These are phyloP conservation scores for Xylaria sp. DNA, from an alignment of 2,329 filamentous ascomycete genomes.

Conservation along the genomic window DNA sequence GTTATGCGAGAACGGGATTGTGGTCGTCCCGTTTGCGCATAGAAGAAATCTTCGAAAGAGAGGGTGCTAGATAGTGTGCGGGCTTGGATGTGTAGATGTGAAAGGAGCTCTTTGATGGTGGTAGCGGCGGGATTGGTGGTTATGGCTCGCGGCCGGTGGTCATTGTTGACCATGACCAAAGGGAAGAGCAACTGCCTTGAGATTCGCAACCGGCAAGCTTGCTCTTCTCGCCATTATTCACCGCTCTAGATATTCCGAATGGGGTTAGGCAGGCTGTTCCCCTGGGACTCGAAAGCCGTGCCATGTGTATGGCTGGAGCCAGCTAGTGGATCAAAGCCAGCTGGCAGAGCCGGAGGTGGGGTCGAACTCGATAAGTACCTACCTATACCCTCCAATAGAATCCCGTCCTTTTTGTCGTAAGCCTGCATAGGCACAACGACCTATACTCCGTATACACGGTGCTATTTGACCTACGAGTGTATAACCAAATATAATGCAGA, in stretches of 20 bases:
- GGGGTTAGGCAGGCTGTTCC: neutral
- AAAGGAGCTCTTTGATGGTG: conserved; percentile 24
- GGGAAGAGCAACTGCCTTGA: neutral
- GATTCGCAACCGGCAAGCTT: conserved; percentile 42
- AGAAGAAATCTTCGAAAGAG: neutral
- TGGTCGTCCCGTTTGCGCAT: neutral
- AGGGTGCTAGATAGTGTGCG: neutral
- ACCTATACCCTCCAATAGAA: neutral
- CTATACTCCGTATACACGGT: too few relatives aligned
- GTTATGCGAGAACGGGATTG: neutral
- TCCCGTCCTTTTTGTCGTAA: too few relatives aligned
- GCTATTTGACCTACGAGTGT: too few relatives aligned
- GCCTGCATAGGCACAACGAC: too few relatives aligned
- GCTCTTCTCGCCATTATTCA: conserved; percentile 42
- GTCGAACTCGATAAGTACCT: neutral
- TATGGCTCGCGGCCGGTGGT: conserved; percentile 8
- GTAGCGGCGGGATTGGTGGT: neutral
- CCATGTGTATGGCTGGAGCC: neutral
- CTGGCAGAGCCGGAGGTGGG: conserved; percentile 14
- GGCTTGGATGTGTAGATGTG: conserved; percentile 1
- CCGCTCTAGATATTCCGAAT: conserved; percentile 35
- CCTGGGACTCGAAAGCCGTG: neutral
- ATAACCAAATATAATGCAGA: too few relatives aligned
- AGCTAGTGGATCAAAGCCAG: neutral
- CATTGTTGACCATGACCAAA: conserved; percentile 24